Evolutionary conservation across 2,329 filamentous ascomycete species (phyloP), one percentile per base, ranked within the genome.

Genomic region (Xylaria sp.): DNA sequence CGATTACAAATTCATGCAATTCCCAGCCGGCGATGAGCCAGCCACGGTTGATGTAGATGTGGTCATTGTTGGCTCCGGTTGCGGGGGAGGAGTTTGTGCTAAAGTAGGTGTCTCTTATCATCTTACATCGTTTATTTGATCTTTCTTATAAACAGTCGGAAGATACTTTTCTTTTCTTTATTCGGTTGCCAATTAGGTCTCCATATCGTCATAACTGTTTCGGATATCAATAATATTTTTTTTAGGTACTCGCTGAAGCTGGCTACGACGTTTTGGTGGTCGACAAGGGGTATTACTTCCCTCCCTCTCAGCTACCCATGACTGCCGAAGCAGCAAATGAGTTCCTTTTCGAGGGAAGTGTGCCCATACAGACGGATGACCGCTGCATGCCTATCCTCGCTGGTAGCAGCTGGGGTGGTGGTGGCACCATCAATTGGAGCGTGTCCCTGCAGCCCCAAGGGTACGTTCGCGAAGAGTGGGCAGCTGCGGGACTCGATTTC

Each of bases 21-120:
- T 91, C 71, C 78, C 76, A 2, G 77, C 76, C 6, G 70, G 73
- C n/a, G 71, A 75, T 4, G 70, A 83, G 4, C 82, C 87, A 0
- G 88, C 90, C 70, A 84, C 85, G 3, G 81, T 97, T 45, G 88
- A 93, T 62, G 91, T 92, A 0, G 95, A 97, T 78, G 89, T 93
- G 0, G 85, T 93, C 18, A 86, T 93, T 60, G 84, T 93, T 8
- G 91, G 91, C 0, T 91, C 89, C 60, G 91, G 91, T 4, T 93
- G 90, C 73, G 91, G 91, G 65, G 91, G 89, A 20, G 90, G 84
- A 2, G 90, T 93, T 0, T 85, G 85, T 20, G 91, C 91, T 3
- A 91, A 91, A 76, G 89, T 89, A n/a, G 7, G 39, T n/a, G 18
- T 39, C 15, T 39, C 36, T 39, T 39, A 39, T 15, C 7, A 39